A percentile compares a stretch with the other conserved stretches of the same genome.
These are phyloP conservation scores for Pythium volutum DNA, from an alignment of 352 stramenopile species.

Conservation along the genomic window DNA sequence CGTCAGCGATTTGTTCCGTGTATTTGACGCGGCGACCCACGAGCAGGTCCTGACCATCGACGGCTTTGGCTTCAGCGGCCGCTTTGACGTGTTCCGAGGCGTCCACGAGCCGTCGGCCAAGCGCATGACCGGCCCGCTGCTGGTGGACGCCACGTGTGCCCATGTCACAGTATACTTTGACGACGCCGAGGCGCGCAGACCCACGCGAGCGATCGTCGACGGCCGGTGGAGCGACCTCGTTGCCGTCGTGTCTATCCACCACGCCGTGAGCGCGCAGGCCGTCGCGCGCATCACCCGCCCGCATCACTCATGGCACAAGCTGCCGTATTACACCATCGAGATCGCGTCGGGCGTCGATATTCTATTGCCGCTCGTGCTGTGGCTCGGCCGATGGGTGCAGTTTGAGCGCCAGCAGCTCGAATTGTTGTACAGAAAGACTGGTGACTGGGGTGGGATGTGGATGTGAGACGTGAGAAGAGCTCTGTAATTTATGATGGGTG, in stretches of 20 bases:
- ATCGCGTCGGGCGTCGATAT: conserved; percentile 7
- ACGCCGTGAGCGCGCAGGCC: conserved; percentile 5
- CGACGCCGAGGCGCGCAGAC: conserved; percentile 4
- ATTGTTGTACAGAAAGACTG: not conserved
- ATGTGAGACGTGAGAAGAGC: not conserved
- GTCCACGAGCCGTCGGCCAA: not conserved
- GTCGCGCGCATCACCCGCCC: conserved; percentile 9
- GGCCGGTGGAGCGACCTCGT: conserved; percentile 1
- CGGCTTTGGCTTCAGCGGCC: conserved; percentile 9
- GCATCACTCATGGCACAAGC: conserved; percentile 8
- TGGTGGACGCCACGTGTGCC: not conserved
- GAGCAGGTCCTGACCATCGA: conserved; percentile 8
- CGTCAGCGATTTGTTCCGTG: conserved; percentile 11
- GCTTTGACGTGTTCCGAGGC: conserved; percentile 9
- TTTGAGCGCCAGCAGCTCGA: conserved; percentile 5
- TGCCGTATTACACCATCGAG: conserved; percentile 8
- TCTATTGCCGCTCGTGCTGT: conserved; percentile 6
- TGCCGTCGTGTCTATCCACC: conserved; percentile 9
- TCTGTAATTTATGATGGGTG: not conserved
- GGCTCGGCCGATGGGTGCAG: conserved; percentile 9
- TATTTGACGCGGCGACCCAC: conserved; percentile 5
- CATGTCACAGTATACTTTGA: conserved; percentile 9
- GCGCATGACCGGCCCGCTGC: conserved; percentile 1
- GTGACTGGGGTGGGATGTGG: not conserved
- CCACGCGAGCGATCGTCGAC: conserved; percentile 6